Evolutionary conservation across 108 stramenopile species (phyloP).

Genomic region (Fragilariopsis cylindrus): DNA sequence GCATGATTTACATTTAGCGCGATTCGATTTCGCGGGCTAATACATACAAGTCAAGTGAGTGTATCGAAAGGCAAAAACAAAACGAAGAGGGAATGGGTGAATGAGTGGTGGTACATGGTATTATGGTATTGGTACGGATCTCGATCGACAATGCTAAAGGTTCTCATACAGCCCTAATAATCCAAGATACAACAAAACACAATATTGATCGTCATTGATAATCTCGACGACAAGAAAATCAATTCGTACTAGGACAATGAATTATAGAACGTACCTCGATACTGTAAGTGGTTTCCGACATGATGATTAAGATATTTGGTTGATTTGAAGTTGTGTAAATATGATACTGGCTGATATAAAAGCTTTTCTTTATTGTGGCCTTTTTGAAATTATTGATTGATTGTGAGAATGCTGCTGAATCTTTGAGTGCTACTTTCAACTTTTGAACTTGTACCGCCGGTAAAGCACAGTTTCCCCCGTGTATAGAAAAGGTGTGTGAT

Average conservation of each 20-base stretch:
- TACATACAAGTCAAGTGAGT: not conserved
- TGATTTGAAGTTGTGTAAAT: slow-evolving; percentile 1
- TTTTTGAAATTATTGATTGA: too few relatives aligned
- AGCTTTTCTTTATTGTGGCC: too few relatives aligned
- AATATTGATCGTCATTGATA: not conserved
- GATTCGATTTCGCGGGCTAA: slow-evolving; percentile 62
- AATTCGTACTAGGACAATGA: not conserved
- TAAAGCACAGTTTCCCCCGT: too few relatives aligned
- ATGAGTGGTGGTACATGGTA: too few relatives aligned
- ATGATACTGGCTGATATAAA: not conserved
- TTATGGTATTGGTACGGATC: not conserved
- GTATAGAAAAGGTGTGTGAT: too few relatives aligned
- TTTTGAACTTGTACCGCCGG: too few relatives aligned
- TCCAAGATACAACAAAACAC: not conserved
- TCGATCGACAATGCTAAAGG: not conserved
- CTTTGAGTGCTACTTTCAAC: too few relatives aligned
- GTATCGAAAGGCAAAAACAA: not conserved
- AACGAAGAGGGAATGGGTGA: not conserved
- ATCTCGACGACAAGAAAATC: not conserved
- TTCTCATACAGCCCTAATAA: not conserved
- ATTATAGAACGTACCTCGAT: slow-evolving; percentile 14
- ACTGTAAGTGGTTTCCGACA: slow-evolving; percentile 22
- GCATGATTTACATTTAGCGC: slow-evolving; percentile 72
- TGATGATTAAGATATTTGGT: not conserved
- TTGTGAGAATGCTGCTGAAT: too few relatives aligned